Conservation (phyloP, 495 filamentous ascomycete genomes). For the Melanomma pulvis-pyrius region DNA sequence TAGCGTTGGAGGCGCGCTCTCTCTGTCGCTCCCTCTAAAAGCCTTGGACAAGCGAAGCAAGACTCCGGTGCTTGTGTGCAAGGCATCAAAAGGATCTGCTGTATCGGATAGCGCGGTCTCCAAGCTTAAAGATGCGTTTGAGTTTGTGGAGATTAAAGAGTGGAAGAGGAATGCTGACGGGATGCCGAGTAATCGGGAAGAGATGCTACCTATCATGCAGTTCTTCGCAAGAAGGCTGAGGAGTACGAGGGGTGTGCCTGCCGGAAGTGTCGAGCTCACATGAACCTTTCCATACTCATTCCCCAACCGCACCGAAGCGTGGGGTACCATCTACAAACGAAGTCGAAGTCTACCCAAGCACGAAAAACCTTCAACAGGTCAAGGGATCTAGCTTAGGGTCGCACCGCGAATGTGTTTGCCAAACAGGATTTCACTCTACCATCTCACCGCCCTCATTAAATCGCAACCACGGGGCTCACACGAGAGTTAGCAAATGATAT, state of each 20-base stretch:
- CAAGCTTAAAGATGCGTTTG: conserved; percentile 67
- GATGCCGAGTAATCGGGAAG: conserved; percentile 81
- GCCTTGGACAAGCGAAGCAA: conserved; percentile 56
- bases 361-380: neutral
- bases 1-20: conserved; percentile 74
- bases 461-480: neutral
- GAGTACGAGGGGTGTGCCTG: conserved; percentile 64
- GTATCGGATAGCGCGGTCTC: conserved; percentile 67
- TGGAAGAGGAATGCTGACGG: conserved; percentile 77
- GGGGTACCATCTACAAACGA: too few relatives aligned
- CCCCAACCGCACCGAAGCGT: too few relatives aligned
- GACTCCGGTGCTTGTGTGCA: conserved; percentile 75
- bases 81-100: conserved; percentile 62
- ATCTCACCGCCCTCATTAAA: neutral
- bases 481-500: neutral
- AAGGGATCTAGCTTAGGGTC: neutral
- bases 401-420: neutral
- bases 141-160: conserved; percentile 69
- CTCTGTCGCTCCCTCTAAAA: conserved; percentile 51
- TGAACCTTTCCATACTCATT: neutral
- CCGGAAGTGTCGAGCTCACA: conserved; percentile 60
- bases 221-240: conserved; percentile 81
- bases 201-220: conserved; percentile 90
- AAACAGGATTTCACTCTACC: neutral
- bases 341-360: too few relatives aligned